Evolutionary conservation across 2,329 filamentous ascomycete species (phyloP).

Genomic region (Aplosporella prunicola): DNA sequence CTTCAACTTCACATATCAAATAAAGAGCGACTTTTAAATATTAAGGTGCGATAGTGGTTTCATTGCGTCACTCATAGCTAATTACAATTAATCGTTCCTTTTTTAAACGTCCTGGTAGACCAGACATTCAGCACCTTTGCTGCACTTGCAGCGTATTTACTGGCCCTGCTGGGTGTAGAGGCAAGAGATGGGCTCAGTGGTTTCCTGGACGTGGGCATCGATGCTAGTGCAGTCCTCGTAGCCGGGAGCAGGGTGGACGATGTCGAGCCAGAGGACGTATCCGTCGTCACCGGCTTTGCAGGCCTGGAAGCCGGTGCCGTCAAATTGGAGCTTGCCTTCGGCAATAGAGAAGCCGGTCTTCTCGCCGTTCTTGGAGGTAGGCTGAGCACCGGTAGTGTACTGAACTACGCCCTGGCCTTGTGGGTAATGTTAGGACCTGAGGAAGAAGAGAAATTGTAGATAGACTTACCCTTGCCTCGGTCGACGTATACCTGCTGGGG

Average conservation of each 20-base stretch:
- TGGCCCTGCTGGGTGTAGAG: constrained; percentile 2
- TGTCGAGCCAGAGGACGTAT: constrained; percentile 22
- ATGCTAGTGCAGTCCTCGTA: constrained; percentile 14
- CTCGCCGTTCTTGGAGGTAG: constrained; percentile 35
- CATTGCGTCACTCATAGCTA: too few species aligned
- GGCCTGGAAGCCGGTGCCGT: constrained; percentile 38
- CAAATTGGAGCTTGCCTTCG: constrained; percentile 39
- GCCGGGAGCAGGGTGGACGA: constrained; percentile 16
- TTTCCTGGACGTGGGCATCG: not conserved
- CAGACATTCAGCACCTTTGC: too few species aligned
- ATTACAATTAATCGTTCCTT: too few species aligned
- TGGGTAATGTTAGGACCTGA: not conserved
- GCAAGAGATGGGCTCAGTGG: constrained; percentile 1
- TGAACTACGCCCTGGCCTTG: constrained; percentile 43
- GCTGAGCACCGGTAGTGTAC: constrained; percentile 41
- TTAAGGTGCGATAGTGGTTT: too few species aligned
- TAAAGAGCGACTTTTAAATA: too few species aligned
- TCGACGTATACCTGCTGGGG: constrained; percentile 46
- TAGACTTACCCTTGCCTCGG: constrained; percentile 47
- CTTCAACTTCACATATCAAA: too few species aligned
- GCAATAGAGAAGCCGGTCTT: constrained; percentile 40
- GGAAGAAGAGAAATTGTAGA: not conserved
- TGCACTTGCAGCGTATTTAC: too few species aligned
- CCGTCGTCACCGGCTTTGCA: constrained; percentile 39
- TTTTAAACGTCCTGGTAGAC: too few species aligned